Evolutionary conservation across 2,329 filamentous ascomycete genomes (phyloP).

Genomic region (Septoria petroselini): DNA sequence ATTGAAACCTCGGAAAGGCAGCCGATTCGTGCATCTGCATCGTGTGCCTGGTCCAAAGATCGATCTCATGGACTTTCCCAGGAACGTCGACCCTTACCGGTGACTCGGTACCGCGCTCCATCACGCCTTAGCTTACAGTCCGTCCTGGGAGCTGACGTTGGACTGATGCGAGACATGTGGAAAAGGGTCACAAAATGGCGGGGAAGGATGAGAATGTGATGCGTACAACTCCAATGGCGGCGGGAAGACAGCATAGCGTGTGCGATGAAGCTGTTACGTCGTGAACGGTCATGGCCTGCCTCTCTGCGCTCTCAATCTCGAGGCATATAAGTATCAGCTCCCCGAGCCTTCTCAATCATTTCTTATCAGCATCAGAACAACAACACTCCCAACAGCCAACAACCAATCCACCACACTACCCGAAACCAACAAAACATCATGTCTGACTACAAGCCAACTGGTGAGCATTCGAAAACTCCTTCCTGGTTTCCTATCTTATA

Average conservation of each 20-base stretch:
- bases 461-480: slow-evolving; percentile 13
- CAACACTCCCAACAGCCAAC: slow-evolving; percentile 15
- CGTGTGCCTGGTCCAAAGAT: slow-evolving; percentile 3
- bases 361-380: slow-evolving; percentile 3
- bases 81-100: slow-evolving; percentile 1
- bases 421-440: slow-evolving; percentile 23
- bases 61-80: slow-evolving; percentile 5
- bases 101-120: slow-evolving; percentile 5
- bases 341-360: slow-evolving; percentile 4
- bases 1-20: neutral
- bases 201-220: slow-evolving; percentile 3
- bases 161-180: neutral
- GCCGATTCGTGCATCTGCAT: slow-evolving; percentile 12
- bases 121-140: neutral
- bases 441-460: slow-evolving; percentile 41
- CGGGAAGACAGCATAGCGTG: neutral
- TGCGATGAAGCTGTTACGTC: slow-evolving; percentile 8
- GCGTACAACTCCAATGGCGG: neutral
- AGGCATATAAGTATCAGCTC: slow-evolving; percentile 10
- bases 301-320: neutral
- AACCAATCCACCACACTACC: slow-evolving; percentile 10
- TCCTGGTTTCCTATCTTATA: slow-evolving; percentile 4
- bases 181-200: neutral
- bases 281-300: slow-evolving; percentile 8
- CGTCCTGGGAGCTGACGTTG: neutral